Base-by-base conservation (phyloP, 805 yeast species). In the Metschnikowia arizonensis region DNA sequence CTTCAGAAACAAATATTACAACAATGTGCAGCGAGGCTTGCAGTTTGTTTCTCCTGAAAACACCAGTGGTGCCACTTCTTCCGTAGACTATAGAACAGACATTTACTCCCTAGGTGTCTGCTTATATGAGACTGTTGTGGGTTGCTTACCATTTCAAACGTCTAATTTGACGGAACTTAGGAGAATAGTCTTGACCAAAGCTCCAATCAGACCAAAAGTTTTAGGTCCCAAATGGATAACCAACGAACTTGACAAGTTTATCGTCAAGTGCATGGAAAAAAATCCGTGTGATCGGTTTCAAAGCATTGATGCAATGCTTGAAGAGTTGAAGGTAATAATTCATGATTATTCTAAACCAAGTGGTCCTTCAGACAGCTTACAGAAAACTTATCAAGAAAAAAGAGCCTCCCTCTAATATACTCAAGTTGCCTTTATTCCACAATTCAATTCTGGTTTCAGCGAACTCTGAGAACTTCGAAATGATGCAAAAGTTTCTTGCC, bases 31-130 rank as follows among this genome's bases (percentile, higher is more conserved):
- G 2, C 69, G 66, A 24, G 62, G 69, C 47, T 55, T 76, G 17
- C 77, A 78, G 0, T 77, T 69, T 50, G 68, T 74, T 49, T 71
- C 80, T 1, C 82, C 82, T 1, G 82, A 77, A 54, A 64, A 70
- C 5, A 66, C 75, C 19, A 73, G 76, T 1, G 68, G 66, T 23
- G 48, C 55, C 9, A 60, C 60, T 25, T 56, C 65, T 11, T 56
- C 65, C 4, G 75, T 73, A 17, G 79, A 77, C 48, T 68, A 60
- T 52, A 61, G 77, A 38, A 65, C 81, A 0, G 81, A 77, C 54
- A 63, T 74, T 38, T 77, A 76, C 55, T 65, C 76, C 24, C 42
- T 75, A 8, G 82, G 82, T 30, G 65, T 76, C n/a, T 68, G 77
- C 6, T 46, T 77, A 15, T 77, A 77, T 49, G 78, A 76, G 43